A percentile compares a stretch with the other conserved stretches of the same genome.
These are phyloP conservation scores for Psilocybe subaeruginosa DNA, from an alignment of 768 basidiomycete genomes.

Conservation along the genomic window DNA sequence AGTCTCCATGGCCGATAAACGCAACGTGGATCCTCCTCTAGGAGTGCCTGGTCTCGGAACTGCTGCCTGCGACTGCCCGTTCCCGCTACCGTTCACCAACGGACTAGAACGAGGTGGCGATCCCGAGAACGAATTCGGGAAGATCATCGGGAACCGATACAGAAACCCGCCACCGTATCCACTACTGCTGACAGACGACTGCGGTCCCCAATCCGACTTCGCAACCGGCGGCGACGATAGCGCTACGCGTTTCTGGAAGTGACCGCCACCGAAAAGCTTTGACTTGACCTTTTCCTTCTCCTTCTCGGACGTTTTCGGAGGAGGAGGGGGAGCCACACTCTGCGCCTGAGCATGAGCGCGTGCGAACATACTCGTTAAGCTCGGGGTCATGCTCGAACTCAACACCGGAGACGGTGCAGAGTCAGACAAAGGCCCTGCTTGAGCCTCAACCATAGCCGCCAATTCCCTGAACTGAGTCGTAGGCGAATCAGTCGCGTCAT, in stretches of 20 bases:
- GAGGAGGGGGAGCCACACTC: not conserved
- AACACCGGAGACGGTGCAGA: not conserved
- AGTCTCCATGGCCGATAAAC: conserved; percentile 25
- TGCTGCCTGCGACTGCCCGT: not conserved
- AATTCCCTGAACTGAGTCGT: conserved; percentile 13
- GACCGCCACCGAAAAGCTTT: not conserved
- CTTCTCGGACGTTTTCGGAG: not conserved
- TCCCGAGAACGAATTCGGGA: conserved; percentile 15
- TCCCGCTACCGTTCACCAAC: not conserved
- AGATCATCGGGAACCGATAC: conserved; percentile 22
- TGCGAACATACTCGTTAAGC: conserved; percentile 9
- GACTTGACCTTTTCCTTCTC: not conserved
- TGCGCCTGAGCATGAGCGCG: conserved; percentile 11
- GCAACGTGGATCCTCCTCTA: conserved; percentile 15
- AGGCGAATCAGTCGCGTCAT: conserved; percentile 10
- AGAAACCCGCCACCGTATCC: conserved; percentile 11
- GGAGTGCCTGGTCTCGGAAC: conserved; percentile 14
- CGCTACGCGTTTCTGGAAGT: conserved; percentile 14
- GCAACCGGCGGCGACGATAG: conserved; percentile 14
- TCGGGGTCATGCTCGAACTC: conserved; percentile 9
- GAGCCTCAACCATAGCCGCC: not conserved
- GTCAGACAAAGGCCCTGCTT: not conserved
- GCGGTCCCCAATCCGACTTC: conserved; percentile 15
- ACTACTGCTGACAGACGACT: not conserved
- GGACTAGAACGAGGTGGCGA: conserved; percentile 15